A percentile compares a stretch with the other conserved stretches of the same genome.
Evolutionary conservation across 345 rosid genomes (phyloP).

Genomic region (Populus deltoides): DNA sequence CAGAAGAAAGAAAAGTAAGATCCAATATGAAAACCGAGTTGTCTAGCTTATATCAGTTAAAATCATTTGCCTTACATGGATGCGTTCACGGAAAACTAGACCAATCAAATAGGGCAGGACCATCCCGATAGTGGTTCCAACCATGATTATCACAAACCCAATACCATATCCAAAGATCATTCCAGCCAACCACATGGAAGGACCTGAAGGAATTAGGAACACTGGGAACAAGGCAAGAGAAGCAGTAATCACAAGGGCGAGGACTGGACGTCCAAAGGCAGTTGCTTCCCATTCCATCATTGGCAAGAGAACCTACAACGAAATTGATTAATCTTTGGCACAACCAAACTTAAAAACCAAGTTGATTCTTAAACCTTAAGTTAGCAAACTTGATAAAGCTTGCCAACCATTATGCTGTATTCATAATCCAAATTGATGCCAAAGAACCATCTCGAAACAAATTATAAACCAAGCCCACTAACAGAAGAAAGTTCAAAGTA

Average conservation of each 20-base stretch:
- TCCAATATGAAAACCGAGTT: background rate
- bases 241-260: conserved; percentile 73
- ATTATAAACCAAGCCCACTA: background rate
- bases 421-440: background rate
- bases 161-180: conserved; percentile 95
- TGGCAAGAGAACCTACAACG: conserved; percentile 71
- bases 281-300: conserved; percentile 96
- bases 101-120: conserved; percentile 79
- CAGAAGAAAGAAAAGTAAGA: background rate
- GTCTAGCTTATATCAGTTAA: background rate
- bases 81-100: conserved; percentile 74
- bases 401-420: background rate
- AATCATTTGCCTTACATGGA: conserved; percentile 56
- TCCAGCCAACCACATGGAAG: conserved; percentile 99
- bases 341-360: background rate
- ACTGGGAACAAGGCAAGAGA: conserved; percentile 94
- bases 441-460: background rate
- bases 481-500: too few relatives aligned
- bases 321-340: background rate
- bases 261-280: conserved; percentile 94
- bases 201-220: conserved; percentile 93
- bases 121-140: conserved; percentile 94
- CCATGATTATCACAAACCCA: conserved; percentile 91
- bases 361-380: background rate
- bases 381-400: background rate